Base-by-base conservation (phyloP, 2,329 filamentous ascomycete genomes). In the Xylariomycetidae sp. region DNA sequence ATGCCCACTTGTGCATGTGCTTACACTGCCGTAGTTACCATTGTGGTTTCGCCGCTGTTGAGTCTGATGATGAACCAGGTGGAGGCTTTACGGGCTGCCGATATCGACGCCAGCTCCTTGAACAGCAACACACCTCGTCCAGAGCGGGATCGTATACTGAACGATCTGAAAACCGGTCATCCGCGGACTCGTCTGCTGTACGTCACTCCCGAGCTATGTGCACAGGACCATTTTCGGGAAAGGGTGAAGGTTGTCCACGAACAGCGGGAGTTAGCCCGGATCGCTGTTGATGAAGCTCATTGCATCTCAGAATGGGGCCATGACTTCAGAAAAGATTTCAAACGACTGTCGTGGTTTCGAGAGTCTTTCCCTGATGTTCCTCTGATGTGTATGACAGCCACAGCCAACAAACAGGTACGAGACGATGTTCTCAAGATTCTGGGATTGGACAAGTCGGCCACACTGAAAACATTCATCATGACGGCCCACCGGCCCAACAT, bases 291-390 rank as follows among this genome's bases (percentile, higher is more conserved):
- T 53, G 90, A 97, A 63, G 90, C 90, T 3, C 90, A 97, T 59
- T 97, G 90, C 58, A 94, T 97, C 48, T 94, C 87, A 16, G 89
- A 96, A 79, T 96, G 90, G 90, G 90, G 90, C 2, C 89, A 97
- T 57, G 90, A 97, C 59, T 97, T 97, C 56, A 83, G 90, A n/a
- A 85, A 82, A 22, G 85, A 88, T 37, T 97, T 95, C 62, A 88
- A 92, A 54, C 77, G 83, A 14, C 72, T 97, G 6, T 82, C 77
- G 3, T 96, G 87, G 80, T 92, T 97, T 66, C 82, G 85, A 47
- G 72, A 78, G 30, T 80, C 80, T 5, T 88, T 92, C 45, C 86
- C 88, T 0, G 74, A 85, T 36, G 86, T 96, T 1, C 89, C 90
- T 4, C 84, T 97, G 41, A 95, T 92, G 59, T 94, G 88, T 43